phyloP scores from a whole-genome alignment of 2,329 filamentous ascomycete genomes.

The Acarospora socialis region DNA sequence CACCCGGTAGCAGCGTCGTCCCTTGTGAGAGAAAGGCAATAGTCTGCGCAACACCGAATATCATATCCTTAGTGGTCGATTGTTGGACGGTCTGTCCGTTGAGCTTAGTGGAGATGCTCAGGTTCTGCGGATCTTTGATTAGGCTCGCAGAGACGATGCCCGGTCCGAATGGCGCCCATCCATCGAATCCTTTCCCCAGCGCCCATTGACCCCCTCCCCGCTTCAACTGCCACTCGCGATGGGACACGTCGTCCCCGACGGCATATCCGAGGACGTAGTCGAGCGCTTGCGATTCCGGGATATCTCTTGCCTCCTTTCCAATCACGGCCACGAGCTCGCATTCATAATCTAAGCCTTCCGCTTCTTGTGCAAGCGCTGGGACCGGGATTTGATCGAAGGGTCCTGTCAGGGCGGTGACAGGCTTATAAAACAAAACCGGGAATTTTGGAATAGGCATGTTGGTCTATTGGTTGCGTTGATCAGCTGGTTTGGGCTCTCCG shows the following conservation, averaged over 20 bases:
- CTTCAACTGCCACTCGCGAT: constrained; percentile 62
- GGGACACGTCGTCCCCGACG: constrained; percentile 66
- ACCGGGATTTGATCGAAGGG: constrained; percentile 54
- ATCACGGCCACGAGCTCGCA: constrained; percentile 65
- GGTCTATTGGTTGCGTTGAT: too few species aligned
- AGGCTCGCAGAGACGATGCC: constrained; percentile 48
- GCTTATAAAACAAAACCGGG: constrained; percentile 64
- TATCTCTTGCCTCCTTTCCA: constrained; percentile 50
- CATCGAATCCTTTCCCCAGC: constrained; percentile 60
- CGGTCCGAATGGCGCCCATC: constrained; percentile 60
- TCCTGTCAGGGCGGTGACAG: constrained; percentile 49
- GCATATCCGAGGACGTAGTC: constrained; percentile 61
- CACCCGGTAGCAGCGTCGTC: constrained; percentile 48
- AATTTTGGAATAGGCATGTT: constrained; percentile 55
- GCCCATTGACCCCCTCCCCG: constrained; percentile 56
- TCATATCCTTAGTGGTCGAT: constrained; percentile 42
- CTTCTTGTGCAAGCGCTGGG: constrained; percentile 48
- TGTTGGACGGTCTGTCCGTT: constrained; percentile 45
- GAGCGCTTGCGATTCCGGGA: constrained; percentile 51
- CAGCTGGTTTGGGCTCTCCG: too few species aligned
- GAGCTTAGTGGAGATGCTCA: constrained; percentile 43
- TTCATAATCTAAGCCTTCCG: constrained; percentile 60
- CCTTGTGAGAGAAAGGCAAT: constrained; percentile 47
- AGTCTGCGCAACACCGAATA: constrained; percentile 46
- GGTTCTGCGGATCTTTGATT: constrained; percentile 42